Base-by-base conservation (phyloP, 2,329 filamentous ascomycete species). In the Drechslera avenae region DNA sequence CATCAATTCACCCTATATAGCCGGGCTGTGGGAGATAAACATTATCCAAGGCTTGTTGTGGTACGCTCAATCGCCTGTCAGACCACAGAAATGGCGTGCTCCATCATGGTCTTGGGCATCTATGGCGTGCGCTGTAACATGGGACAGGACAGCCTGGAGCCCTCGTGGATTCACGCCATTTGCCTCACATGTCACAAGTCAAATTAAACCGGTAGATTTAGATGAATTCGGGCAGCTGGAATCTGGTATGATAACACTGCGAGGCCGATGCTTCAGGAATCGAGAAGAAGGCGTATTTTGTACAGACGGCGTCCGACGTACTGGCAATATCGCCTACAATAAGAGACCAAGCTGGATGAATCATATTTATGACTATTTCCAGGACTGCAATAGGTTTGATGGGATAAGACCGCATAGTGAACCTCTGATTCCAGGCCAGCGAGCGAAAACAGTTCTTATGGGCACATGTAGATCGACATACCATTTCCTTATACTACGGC, bases 101-200 rank as follows among this genome's bases (percentile, higher is more conserved):
- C 49, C 49, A 0, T 52, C 49, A 8, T 52, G 49, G 49, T 52
- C 49, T 12, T 52, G 49, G 49, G 37, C 43, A 9, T 47, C 49
- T 4, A 3, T 42, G 4, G 1, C 34, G 0, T 43, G 37, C 10
- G n/a, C 23, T 1, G 33, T 52, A 1, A 7, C 2, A 4, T 51
- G 48, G 48, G 30, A n/a, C 1, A 19, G 7, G 1, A 23, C 9
- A 23, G 6, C 23, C 4, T 26, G 32, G 17, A 12, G 14, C 0
- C 0, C 2, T 16, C 18, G 3, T 21, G 1, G 1, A 23, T 23
- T 23, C 21, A 23, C 6, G 2, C 48, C 13, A 10, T 3, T 23
- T 7, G 14, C 36, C 3, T 30, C 35, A 3, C 31, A 18, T 8
- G 21, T 34, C 4, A 7, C 19, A 4, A 33, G n/a, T 17, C 23